These are phyloP conservation scores for Penicillium paxilli DNA, from an alignment of 495 filamentous ascomycete genomes.

Conservation along the genomic window DNA sequence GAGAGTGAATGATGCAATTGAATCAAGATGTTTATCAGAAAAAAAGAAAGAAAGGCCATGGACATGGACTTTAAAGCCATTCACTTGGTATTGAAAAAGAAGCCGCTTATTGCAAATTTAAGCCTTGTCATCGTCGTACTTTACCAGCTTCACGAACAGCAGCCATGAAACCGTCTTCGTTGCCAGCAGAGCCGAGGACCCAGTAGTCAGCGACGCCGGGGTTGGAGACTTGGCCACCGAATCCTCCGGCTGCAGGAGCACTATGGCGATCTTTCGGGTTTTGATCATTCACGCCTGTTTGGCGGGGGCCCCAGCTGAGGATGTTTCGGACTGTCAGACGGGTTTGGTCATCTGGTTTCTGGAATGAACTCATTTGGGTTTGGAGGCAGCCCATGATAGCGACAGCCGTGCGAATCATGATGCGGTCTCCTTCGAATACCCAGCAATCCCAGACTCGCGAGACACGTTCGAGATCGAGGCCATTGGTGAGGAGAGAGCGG, in stretches of 20 bases:
- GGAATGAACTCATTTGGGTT: slow-evolving; percentile 57
- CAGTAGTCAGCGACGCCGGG: slow-evolving; percentile 45
- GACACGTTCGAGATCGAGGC: slow-evolving; percentile 68
- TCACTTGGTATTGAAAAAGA: neutral
- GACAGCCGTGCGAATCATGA: slow-evolving; percentile 76
- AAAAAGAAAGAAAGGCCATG: neutral
- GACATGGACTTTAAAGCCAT: neutral
- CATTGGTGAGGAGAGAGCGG: slow-evolving; percentile 55
- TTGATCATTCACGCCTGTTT: slow-evolving; percentile 30
- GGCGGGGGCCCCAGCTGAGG: slow-evolving; percentile 53
- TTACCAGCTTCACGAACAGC: slow-evolving; percentile 71
- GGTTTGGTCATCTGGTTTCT: slow-evolving; percentile 43
- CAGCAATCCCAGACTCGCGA: slow-evolving; percentile 90
- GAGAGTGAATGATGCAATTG: neutral
- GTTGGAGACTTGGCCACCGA: slow-evolving; percentile 40
- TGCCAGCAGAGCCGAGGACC: slow-evolving; percentile 45
- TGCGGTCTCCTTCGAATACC: slow-evolving; percentile 86
- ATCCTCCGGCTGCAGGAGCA: slow-evolving; percentile 39
- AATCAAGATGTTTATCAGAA: neutral
- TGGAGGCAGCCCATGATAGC: slow-evolving; percentile 67
- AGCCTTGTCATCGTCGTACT: slow-evolving; percentile 36
- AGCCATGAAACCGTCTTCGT: slow-evolving; percentile 69
- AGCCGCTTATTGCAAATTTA: neutral
- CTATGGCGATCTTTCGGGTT: slow-evolving; percentile 43
- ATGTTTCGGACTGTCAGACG: slow-evolving; percentile 39